Percentiles rank a stretch among this genome's conserved stretches.
Conservation (phyloP, 192 early-diverging fungal genomes). For the Chytriomyces confervae region DNA sequence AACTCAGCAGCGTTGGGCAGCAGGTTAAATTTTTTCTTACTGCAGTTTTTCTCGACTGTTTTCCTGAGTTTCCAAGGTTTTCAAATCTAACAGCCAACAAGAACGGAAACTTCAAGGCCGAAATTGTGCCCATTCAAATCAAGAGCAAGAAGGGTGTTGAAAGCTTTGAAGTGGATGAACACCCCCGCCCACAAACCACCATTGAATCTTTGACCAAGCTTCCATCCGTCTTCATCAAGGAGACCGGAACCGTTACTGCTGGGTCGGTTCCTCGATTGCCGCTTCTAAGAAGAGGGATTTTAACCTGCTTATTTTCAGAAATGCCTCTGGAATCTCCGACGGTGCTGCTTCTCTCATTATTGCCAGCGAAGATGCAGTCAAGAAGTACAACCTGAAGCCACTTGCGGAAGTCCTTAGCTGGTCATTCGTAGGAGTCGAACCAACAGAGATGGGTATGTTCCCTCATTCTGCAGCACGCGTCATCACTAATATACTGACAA, state of each 20-base stretch:
- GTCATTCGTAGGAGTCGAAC: constrained; percentile 86
- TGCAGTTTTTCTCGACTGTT: constrained; percentile 14
- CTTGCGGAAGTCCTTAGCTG: constrained; percentile 86
- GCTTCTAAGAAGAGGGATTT: constrained; percentile 5
- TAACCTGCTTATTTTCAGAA: constrained; percentile 47
- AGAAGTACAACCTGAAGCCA: constrained; percentile 78
- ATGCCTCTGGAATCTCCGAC: constrained; percentile 94
- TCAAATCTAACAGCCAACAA: constrained; percentile 59
- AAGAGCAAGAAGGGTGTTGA: constrained; percentile 79
- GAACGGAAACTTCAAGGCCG: constrained; percentile 76
- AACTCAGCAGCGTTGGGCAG: constrained; percentile 88
- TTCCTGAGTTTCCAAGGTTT: background rate
- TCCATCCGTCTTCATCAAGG: constrained; percentile 85
- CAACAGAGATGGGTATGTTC: constrained; percentile 84
- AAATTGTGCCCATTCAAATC: constrained; percentile 85
- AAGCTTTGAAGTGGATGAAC: constrained; percentile 80
- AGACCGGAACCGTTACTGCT: constrained; percentile 85
- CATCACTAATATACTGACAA: no score
- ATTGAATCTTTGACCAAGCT: constrained; percentile 80
- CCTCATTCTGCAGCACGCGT: background rate
- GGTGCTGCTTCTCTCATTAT: constrained; percentile 89
- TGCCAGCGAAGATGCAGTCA: constrained; percentile 84
- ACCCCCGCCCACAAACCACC: constrained; percentile 85
- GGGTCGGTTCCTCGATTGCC: constrained; percentile 54
- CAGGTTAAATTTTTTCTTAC: constrained; percentile 50